A percentile compares a stretch with the other conserved stretches of the same genome.
Evolutionary conservation across 2,329 filamentous ascomycete species (phyloP).

Genomic region (Biscogniauxia sp.): DNA sequence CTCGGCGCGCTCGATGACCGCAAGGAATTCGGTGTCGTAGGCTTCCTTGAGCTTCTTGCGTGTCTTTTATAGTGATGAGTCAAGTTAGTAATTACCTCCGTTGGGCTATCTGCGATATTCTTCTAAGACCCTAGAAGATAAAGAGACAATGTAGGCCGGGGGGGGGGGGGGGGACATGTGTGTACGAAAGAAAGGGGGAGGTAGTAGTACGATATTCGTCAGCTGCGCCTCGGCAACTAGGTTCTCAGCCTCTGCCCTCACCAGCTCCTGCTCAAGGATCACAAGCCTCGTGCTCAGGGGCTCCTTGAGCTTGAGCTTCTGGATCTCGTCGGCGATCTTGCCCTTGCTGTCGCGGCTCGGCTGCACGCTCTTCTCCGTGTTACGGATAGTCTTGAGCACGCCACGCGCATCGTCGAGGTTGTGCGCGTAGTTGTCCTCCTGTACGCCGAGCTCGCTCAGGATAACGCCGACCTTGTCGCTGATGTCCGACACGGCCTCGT

Average conservation of each 20-base stretch:
- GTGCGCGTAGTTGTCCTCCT: slow-evolving; percentile 86
- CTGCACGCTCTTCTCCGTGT: slow-evolving; percentile 94
- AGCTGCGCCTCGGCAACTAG: slow-evolving; percentile 95
- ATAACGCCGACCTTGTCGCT: slow-evolving; percentile 95
- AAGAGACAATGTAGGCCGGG: neutral
- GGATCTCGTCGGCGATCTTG: slow-evolving; percentile 91
- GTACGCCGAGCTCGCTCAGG: slow-evolving; percentile 87
- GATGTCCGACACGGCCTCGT: slow-evolving; percentile 84
- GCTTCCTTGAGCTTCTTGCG: slow-evolving; percentile 95
- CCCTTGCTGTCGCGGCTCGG: slow-evolving; percentile 82
- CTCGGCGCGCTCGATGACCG: slow-evolving; percentile 92
- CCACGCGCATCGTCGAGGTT: slow-evolving; percentile 80
- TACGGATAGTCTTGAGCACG: slow-evolving; percentile 86
- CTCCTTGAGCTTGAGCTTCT: slow-evolving; percentile 88
- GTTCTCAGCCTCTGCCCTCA: slow-evolving; percentile 92
- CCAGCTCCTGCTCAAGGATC: slow-evolving; percentile 91
- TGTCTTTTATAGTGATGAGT: slow-evolving; percentile 53
- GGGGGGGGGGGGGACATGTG: too few relatives aligned
- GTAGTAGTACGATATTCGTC: slow-evolving; percentile 72
- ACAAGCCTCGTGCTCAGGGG: slow-evolving; percentile 78
- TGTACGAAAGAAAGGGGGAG: too few relatives aligned
- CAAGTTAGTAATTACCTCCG: neutral
- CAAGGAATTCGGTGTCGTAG: slow-evolving; percentile 82
- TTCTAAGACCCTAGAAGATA: too few relatives aligned
- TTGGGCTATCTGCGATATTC: too few relatives aligned